Percentiles rank a stretch among this genome's conserved stretches.
Evolutionary conservation across 371 early-diverging fungal species (phyloP).

Genomic region (Mucor irregularis): DNA sequence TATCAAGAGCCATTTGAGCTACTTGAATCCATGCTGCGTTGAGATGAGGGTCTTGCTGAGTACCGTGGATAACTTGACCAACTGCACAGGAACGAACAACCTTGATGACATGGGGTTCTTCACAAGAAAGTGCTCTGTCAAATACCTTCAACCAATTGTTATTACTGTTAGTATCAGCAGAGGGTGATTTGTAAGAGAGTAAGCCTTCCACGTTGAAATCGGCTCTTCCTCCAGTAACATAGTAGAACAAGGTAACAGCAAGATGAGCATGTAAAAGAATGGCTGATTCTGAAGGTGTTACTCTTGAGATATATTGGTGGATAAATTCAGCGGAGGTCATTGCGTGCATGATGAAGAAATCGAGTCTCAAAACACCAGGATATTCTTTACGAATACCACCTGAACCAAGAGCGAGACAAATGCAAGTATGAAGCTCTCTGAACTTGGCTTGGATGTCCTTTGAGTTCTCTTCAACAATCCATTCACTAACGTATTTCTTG

Average conservation of each 20-base stretch:
- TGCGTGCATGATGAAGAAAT: conserved; percentile 58
- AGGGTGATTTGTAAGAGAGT: conserved; percentile 22
- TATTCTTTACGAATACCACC: conserved; percentile 29
- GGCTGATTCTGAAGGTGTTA: conserved; percentile 37
- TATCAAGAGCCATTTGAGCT: conserved; percentile 42
- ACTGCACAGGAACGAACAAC: conserved; percentile 49
- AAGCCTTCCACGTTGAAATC: conserved; percentile 34
- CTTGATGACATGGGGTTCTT: conserved; percentile 60
- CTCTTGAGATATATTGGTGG: conserved; percentile 33
- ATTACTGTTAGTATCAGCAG: conserved; percentile 1
- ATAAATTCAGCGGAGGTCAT: conserved; percentile 56
- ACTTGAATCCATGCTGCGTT: conserved; percentile 30
- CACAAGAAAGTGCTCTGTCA: conserved; percentile 39
- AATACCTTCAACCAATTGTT: conserved; percentile 54
- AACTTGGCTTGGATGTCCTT: conserved; percentile 33
- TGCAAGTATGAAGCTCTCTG: conserved; percentile 36
- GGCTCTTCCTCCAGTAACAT: conserved; percentile 47
- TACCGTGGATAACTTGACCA: conserved; percentile 41
- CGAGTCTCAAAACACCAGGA: conserved; percentile 28
- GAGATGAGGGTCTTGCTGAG: conserved; percentile 14
- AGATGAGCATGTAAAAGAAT: conserved; percentile 44
- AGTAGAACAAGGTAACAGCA: conserved; percentile 33
- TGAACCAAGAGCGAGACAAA: conserved; percentile 27
- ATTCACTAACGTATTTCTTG: conserved; percentile 28
- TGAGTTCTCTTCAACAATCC: conserved; percentile 33